Conservation (phyloP, 345 rosid species). For the Dipteronia dyeriana region DNA sequence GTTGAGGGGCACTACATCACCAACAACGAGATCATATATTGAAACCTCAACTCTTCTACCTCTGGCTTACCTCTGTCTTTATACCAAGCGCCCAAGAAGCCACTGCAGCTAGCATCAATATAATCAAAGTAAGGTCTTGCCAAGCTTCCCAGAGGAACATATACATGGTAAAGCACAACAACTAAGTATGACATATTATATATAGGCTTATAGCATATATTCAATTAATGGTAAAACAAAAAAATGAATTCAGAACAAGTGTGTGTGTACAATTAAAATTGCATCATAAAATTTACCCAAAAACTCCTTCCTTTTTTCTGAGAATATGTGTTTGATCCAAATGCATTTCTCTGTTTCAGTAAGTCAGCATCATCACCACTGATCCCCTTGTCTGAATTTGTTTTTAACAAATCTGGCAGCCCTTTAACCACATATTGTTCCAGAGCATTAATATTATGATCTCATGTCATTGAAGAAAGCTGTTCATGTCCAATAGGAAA, state of each 20-base stretch:
- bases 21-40: constrained; percentile 92
- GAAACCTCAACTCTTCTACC: constrained; percentile 76
- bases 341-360: constrained; percentile 54
- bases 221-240: background rate
- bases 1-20: constrained; percentile 89
- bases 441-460: constrained; percentile 56
- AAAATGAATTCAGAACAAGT: constrained; percentile 3
- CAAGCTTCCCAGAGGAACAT: constrained; percentile 89
- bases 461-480: constrained; percentile 73
- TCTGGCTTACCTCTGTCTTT: constrained; percentile 79
- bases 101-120: constrained; percentile 85
- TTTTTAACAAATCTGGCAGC: constrained; percentile 57
- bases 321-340: constrained; percentile 95
- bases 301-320: constrained; percentile 81
- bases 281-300: constrained; percentile 49
- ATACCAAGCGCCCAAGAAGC: constrained; percentile 90
- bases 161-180: constrained; percentile 34
- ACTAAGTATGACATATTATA: background rate
- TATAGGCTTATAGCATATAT: background rate
- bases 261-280: background rate
- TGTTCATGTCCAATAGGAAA: constrained; percentile 65
- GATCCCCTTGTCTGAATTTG: constrained; percentile 76
- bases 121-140: constrained; percentile 86
- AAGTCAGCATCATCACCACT: constrained; percentile 71
- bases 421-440: constrained; percentile 72